Percentiles rank a stretch among this genome's conserved stretches.
Evolutionary conservation across 257 asterid genomes (phyloP).

Genomic region (Leonotis leonurus): DNA sequence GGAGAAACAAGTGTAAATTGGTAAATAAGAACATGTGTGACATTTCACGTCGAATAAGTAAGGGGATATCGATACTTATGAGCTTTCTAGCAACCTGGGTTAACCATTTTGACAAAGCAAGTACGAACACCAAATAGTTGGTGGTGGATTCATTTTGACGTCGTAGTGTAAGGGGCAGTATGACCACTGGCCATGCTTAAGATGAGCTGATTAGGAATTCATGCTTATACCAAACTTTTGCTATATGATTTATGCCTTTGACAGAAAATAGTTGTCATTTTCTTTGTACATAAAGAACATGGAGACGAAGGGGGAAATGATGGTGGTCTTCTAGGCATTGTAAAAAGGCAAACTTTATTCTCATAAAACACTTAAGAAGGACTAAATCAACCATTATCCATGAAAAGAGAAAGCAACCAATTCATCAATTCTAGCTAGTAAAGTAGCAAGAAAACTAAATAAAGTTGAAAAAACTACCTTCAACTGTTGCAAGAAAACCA

Average conservation of each 20-base stretch:
- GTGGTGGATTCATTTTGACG: too few species aligned
- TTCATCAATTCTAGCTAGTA: background rate
- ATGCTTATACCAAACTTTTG: background rate
- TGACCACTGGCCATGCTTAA: background rate
- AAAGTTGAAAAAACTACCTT: constrained; percentile 35
- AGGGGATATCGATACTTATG: too few species aligned
- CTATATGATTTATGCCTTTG: background rate
- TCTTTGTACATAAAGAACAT: too few species aligned
- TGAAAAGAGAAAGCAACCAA: background rate
- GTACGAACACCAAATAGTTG: too few species aligned
- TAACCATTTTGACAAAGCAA: too few species aligned
- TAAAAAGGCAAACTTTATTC: background rate
- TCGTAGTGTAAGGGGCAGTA: too few species aligned
- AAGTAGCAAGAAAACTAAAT: background rate
- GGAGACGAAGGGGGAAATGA: background rate
- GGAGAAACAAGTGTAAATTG: too few species aligned
- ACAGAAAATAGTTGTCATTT: background rate
- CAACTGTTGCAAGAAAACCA: constrained; percentile 74
- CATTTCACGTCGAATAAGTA: too few species aligned
- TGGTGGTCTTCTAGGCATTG: background rate
- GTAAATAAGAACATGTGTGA: too few species aligned
- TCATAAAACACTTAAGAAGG: background rate
- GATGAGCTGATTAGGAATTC: background rate
- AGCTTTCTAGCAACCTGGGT: too few species aligned
- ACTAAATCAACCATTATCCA: background rate